Evolutionary conservation across 495 filamentous ascomycete species (phyloP), one percentile per base, ranked within the genome.

Genomic region (Aspergillus nanangensis): DNA sequence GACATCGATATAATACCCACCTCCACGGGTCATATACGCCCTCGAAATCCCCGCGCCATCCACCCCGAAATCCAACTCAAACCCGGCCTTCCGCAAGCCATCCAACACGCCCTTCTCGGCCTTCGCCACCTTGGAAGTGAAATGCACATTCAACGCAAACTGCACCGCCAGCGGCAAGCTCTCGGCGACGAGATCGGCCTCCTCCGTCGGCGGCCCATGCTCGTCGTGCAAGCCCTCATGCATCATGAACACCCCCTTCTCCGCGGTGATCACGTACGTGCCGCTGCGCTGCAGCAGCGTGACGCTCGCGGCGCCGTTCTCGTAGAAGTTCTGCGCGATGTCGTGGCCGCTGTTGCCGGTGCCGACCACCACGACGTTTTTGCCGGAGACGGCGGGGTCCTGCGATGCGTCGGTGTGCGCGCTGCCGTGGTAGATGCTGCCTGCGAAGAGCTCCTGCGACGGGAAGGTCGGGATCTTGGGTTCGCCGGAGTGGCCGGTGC

Each of bases 261-360:
- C 69, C 33, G 71, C 76, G 5, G 78, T 78, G n/a, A 91, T 66
- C 10, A 95, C 83, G 50, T 78, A 83, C 0, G 89, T 92, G 4
- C 79, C 80, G 0, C 81, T 81, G 11, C 89, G 78, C 66, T 95
- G 89, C 4, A 95, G 61, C 63, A 95, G 80, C 17, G 87, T 91
- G 4, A 90, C 85, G n/a, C n/a, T n/a, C 18, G 86, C 74, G 21
- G 68, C 66, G 0, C 89, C 89, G 25, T 86, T 82, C 47, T 92
- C 86, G 59, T 82, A 82, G 55, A 75, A 92, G 56, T 91, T 84
- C 61, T 92, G 84, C 10, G 86, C 83, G 50, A 93, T 93, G 55
- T 93, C 89, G 52, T 91, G 83, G n/a, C 77, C 79, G 14, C 85
- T 89, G 57, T 90, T 93, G 56, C 88, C 87, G 34, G 81, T 85